These are phyloP conservation scores for Parastagonospora avenae DNA, from an alignment of 2,329 filamentous ascomycete genomes.

Conservation along the genomic window DNA sequence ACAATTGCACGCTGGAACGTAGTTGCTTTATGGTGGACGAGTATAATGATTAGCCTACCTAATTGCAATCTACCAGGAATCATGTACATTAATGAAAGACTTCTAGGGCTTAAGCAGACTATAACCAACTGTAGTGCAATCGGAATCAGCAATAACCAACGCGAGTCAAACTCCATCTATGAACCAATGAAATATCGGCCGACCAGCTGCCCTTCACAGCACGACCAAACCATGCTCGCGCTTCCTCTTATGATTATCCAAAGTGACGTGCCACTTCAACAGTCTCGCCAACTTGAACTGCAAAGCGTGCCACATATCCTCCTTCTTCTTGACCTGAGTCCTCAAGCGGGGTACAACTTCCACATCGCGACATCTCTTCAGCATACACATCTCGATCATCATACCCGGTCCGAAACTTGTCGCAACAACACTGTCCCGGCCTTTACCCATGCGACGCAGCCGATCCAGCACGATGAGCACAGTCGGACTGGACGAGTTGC, in stretches of 20 bases:
- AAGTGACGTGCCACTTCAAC: not conserved
- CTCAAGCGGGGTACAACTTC: conserved; percentile 1
- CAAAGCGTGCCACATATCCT: not conserved
- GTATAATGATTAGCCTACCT: not conserved
- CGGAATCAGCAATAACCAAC: no score
- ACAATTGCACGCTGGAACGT: no score
- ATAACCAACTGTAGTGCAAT: no score
- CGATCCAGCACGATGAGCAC: conserved; percentile 71
- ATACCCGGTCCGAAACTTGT: conserved; percentile 75
- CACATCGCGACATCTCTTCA: conserved; percentile 53
- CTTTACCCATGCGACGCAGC: conserved; percentile 51
- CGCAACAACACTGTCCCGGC: conserved; percentile 66
- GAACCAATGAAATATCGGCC: no score
- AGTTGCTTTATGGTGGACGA: not conserved
- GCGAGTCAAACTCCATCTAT: no score
- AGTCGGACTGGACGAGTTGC: conserved; percentile 71
- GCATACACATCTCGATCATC: conserved; percentile 69
- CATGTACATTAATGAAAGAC: no score
- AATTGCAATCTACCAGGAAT: no score
- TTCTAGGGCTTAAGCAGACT: no score
- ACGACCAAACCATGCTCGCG: not conserved
- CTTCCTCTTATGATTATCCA: not conserved
- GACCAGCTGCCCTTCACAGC: not conserved
- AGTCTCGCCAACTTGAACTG: not conserved
- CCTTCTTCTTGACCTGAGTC: not conserved